phyloP scores from a whole-genome alignment of 352 stramenopile species.

The Pythium aquatile region DNA sequence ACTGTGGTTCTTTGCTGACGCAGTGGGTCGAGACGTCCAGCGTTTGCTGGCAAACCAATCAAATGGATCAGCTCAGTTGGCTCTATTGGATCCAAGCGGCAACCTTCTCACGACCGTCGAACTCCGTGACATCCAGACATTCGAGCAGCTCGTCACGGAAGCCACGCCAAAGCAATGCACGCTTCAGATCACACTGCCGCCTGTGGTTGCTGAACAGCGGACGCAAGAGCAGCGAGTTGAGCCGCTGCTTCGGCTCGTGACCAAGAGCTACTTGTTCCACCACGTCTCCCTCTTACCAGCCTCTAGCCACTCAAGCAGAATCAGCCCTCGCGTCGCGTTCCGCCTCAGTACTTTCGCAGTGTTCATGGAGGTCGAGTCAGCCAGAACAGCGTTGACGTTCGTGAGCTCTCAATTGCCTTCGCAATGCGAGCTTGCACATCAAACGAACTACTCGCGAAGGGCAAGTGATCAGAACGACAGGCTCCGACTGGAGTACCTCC shows the following conservation, averaged over 20 bases:
- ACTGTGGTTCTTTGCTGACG: slow-evolving; percentile 40
- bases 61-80: not conserved
- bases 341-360: slow-evolving; percentile 21
- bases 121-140: slow-evolving; percentile 5
- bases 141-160: slow-evolving; percentile 27
- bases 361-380: slow-evolving; percentile 6
- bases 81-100: slow-evolving; percentile 14
- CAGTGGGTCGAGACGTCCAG: slow-evolving; percentile 32
- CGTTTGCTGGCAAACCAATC: slow-evolving; percentile 20
- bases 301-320: not conserved
- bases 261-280: slow-evolving; percentile 44
- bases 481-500: not conserved
- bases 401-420: too few relatives aligned
- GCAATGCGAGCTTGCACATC: not conserved
- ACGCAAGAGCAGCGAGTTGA: not conserved
- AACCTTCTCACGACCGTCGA: slow-evolving; percentile 22
- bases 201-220: not conserved
- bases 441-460: not conserved
- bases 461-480: not conserved
- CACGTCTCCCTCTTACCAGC: slow-evolving; percentile 21
- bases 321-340: slow-evolving; percentile 25
- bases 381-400: not conserved
- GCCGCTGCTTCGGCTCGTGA: slow-evolving; percentile 22
- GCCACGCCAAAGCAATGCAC: slow-evolving; percentile 23
- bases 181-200: slow-evolving; percentile 12